Base-by-base conservation (phyloP, 2,329 filamentous ascomycete genomes). In the Colletotrichum caudatum region DNA sequence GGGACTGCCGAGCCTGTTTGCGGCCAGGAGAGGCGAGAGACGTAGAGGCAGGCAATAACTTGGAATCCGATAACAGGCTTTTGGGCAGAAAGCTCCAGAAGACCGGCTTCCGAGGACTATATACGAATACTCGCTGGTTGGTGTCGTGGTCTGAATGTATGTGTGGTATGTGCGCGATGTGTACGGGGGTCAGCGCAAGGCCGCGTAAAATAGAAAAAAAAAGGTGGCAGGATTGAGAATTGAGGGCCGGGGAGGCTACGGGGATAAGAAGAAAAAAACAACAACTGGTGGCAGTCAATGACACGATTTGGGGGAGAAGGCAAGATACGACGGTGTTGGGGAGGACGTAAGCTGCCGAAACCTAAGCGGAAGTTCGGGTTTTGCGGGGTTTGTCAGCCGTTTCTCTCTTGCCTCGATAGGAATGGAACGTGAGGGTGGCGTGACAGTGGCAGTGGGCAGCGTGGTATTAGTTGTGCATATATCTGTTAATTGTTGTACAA, bases 31-130 rank as follows among this genome's bases (percentile, higher is more conserved):
- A 33, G 50, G 20, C 51, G 41, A 37, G 66, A 8, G 33, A 39
- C 7, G n/a, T 57, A 11, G 33, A 39, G 33, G 35, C 33, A 39
- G 29, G 29, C 29, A 14, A 39, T 23, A 12, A 7, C 33, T 39
- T 14, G 20, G 33, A 16, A 33, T 16, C 12, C 33, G 6, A 20
- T n/a, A 50, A 39, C 46, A 9, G 20, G 46, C n/a, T 62, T 62
- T 61, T 16, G 12, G 37, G 18, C 35, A 50, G n/a, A 37, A 5
- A 26, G 58, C 62, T 72, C 58, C 64, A 73, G 73, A 73, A 74
- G 73, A 72, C 73, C 73, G 68, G 73, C 73, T 74, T 73, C 71
- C 68, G 58, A 63, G 58, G 46, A 69, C 57, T 71, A 71, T 71
- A 26, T 71, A 56, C 46, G 65, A 56, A 33, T 29, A 23, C 41